Evolutionary conservation across 257 asterid species (phyloP).

Genomic region (Penstemon barbatus): DNA sequence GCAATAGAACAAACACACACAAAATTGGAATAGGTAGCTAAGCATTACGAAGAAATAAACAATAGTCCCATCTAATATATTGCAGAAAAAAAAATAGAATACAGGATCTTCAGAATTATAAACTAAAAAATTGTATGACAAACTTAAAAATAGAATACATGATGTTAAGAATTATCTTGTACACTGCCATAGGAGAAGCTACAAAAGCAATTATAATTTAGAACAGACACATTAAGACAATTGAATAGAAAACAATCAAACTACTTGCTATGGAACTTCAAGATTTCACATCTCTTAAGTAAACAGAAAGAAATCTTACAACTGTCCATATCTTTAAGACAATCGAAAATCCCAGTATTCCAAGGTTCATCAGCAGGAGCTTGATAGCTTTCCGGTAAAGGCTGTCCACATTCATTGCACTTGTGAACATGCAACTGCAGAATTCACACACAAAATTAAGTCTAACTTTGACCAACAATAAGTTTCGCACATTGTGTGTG

Average conservation of each 20-base stretch:
- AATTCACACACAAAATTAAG: constrained; percentile 26
- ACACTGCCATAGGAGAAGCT: no score
- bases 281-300: constrained; percentile 6
- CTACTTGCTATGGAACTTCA: background rate
- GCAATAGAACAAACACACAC: background rate
- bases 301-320: constrained; percentile 52
- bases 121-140: no score
- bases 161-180: background rate
- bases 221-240: background rate
- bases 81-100: no score
- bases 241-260: background rate
- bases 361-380: constrained; percentile 97
- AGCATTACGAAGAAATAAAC: no score
- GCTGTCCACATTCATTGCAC: constrained; percentile 95
- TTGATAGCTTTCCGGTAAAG: constrained; percentile 94
- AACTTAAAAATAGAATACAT: background rate
- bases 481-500: background rate
- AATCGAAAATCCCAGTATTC: constrained; percentile 85
- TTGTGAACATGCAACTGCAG: constrained; percentile 73
- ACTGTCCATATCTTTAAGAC: constrained; percentile 81
- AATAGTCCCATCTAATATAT: no score
- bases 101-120: no score
- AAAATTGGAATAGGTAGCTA: background rate
- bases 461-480: background rate
- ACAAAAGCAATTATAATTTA: background rate